phyloP scores from a whole-genome alignment of 495 filamentous ascomycete species.

The Xylaria scruposa region DNA sequence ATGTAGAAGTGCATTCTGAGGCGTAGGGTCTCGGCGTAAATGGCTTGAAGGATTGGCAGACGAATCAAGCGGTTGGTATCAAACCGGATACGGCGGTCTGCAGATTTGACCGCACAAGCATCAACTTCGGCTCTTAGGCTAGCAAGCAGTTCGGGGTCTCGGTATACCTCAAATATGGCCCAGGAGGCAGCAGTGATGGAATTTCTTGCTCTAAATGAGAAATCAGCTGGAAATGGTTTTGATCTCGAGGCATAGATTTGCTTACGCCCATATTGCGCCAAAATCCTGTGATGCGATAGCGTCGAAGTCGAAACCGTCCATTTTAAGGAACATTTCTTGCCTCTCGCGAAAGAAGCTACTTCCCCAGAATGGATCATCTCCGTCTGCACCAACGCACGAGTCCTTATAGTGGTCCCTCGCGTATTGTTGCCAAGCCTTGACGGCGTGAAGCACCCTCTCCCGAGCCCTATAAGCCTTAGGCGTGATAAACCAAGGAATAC shows the following conservation, averaged over 20 bases:
- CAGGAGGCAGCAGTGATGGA: slow-evolving; percentile 31
- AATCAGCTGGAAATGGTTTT: slow-evolving; percentile 8
- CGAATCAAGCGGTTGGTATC: slow-evolving; percentile 34
- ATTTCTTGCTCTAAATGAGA: slow-evolving; percentile 29
- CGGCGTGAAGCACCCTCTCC: slow-evolving; percentile 33
- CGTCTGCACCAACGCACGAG: slow-evolving; percentile 28
- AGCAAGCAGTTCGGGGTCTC: slow-evolving; percentile 32
- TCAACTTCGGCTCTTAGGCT: slow-evolving; percentile 31
- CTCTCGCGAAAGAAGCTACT: slow-evolving; percentile 41
- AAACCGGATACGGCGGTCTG: slow-evolving; percentile 33
- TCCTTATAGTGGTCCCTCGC: slow-evolving; percentile 36
- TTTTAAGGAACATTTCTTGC: slow-evolving; percentile 39
- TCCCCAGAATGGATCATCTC: slow-evolving; percentile 44
- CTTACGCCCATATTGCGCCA: slow-evolving; percentile 29
- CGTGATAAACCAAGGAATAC: slow-evolving; percentile 38
- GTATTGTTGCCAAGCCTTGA: slow-evolving; percentile 39
- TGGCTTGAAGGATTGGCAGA: slow-evolving; percentile 40
- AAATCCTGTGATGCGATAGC: slow-evolving; percentile 42
- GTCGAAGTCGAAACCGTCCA: slow-evolving; percentile 38
- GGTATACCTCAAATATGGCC: slow-evolving; percentile 34
- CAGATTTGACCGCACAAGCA: slow-evolving; percentile 24
- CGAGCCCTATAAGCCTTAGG: slow-evolving; percentile 35
- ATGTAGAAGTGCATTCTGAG: slow-evolving; percentile 42
- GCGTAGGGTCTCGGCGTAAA: slow-evolving; percentile 44
- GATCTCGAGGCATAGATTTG: not conserved